A percentile compares a stretch with the other conserved stretches of the same genome.
These are phyloP conservation scores for Effrenium voratum DNA, from an alignment of 73 alveolate genomes.

Conservation along the genomic window DNA sequence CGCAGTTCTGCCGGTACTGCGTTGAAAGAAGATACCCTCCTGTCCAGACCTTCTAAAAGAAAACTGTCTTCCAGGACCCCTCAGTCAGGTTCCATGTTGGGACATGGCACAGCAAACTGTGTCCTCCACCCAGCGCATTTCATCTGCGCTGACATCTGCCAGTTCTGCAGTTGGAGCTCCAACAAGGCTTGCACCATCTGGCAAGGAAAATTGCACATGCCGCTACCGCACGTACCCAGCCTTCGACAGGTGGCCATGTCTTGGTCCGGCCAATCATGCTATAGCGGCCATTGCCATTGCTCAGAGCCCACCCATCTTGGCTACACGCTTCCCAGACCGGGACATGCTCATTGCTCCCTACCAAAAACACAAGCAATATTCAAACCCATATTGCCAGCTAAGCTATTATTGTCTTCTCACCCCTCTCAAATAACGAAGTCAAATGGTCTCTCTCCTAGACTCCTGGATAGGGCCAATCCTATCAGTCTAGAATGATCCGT, in stretches of 20 bases:
- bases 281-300: too few relatives aligned
- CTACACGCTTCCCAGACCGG: too few relatives aligned
- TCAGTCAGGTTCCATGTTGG: background rate
- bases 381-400: too few relatives aligned
- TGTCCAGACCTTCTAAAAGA: background rate
- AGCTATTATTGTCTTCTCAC: too few relatives aligned
- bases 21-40: background rate
- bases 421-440: too few relatives aligned
- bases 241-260: background rate
- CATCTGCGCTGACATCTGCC: constrained; percentile 40
- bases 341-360: too few relatives aligned
- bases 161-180: constrained; percentile 31
- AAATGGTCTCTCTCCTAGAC: too few relatives aligned
- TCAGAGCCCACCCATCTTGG: too few relatives aligned
- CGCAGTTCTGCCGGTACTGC: background rate
- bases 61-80: background rate
- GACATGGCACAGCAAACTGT: background rate
- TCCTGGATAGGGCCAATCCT: too few relatives aligned
- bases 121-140: background rate
- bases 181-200: constrained; percentile 10
- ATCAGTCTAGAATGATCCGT: too few relatives aligned
- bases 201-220: background rate
- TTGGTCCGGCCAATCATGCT: background rate
- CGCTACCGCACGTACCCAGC: background rate
- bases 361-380: too few relatives aligned